Percentiles rank a stretch among this genome's conserved stretches.
These are phyloP conservation scores for Solanum aculeatissimum DNA, from an alignment of 305 asterid genomes.

Conservation along the genomic window DNA sequence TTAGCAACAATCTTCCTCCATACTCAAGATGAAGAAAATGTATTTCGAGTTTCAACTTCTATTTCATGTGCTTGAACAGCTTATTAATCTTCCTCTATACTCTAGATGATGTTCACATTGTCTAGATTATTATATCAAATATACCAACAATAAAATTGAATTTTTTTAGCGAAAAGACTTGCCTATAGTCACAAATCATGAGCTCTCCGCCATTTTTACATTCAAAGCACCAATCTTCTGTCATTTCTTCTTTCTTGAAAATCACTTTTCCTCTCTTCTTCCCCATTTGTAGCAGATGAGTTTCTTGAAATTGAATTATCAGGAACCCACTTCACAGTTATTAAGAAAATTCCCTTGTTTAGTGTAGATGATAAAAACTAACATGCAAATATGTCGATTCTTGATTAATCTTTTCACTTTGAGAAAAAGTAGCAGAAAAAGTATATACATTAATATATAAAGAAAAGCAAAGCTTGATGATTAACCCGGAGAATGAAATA, in stretches of 20 bases:
- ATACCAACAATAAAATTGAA: too few relatives aligned
- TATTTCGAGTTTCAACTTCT: background rate
- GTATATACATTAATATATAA: too few relatives aligned
- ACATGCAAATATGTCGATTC: background rate
- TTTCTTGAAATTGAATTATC: background rate
- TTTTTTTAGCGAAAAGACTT: too few relatives aligned
- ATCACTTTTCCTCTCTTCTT: constrained; percentile 1
- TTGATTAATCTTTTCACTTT: background rate
- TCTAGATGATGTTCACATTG: background rate
- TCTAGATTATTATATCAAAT: too few relatives aligned
- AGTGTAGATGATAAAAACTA: background rate
- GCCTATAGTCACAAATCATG: too few relatives aligned
- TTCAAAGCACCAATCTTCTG: too few relatives aligned
- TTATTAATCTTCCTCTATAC: too few relatives aligned
- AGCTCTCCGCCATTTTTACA: too few relatives aligned
- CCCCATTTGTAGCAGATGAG: background rate
- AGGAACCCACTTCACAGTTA: background rate
- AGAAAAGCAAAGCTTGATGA: background rate
- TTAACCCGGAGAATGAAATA: background rate
- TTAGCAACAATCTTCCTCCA: background rate
- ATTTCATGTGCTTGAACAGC: background rate
- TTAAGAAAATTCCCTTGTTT: background rate
- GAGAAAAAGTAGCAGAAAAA: background rate
- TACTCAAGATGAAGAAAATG: background rate
- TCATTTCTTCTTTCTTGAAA: background rate